Evolutionary conservation across 106 monocot species (phyloP).

Genomic region (Posidonia australis): DNA sequence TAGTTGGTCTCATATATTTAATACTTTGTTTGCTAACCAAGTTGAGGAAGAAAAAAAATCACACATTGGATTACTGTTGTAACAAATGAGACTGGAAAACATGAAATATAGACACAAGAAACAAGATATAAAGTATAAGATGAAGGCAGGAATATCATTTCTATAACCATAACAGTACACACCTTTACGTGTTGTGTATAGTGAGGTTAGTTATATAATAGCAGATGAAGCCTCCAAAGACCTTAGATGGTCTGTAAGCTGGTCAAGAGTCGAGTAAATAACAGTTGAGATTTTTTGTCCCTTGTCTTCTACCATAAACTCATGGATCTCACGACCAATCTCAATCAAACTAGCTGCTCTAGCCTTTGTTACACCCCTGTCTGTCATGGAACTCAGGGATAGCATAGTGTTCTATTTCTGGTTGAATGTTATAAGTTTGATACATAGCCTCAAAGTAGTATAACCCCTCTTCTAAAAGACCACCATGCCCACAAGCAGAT

Average conservation of each 20-base stretch:
- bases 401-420: slow-evolving; percentile 61
- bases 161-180: too few relatives aligned
- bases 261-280: slow-evolving; percentile 1
- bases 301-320: slow-evolving; percentile 8
- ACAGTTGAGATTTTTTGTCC: neutral
- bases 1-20: too few relatives aligned
- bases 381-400: slow-evolving; percentile 57
- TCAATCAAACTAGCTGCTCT: slow-evolving; percentile 46
- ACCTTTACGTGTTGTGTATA: too few relatives aligned
- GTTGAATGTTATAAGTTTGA: slow-evolving; percentile 22
- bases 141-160: too few relatives aligned
- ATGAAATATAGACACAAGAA: too few relatives aligned
- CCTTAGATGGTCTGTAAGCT: neutral
- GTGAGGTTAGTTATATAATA: too few relatives aligned
- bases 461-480: slow-evolving; percentile 34
- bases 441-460: slow-evolving; percentile 50
- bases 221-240: neutral
- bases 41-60: too few relatives aligned
- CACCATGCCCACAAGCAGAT: slow-evolving; percentile 56
- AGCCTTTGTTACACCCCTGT: slow-evolving; percentile 31
- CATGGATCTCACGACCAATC: neutral
- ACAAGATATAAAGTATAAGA: too few relatives aligned
- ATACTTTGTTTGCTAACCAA: too few relatives aligned
- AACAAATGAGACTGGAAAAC: too few relatives aligned
- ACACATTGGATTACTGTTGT: too few relatives aligned